These are phyloP conservation scores for Cercospora sp. DNA, from an alignment of 2,329 filamentous ascomycete genomes.

Conservation along the genomic window DNA sequence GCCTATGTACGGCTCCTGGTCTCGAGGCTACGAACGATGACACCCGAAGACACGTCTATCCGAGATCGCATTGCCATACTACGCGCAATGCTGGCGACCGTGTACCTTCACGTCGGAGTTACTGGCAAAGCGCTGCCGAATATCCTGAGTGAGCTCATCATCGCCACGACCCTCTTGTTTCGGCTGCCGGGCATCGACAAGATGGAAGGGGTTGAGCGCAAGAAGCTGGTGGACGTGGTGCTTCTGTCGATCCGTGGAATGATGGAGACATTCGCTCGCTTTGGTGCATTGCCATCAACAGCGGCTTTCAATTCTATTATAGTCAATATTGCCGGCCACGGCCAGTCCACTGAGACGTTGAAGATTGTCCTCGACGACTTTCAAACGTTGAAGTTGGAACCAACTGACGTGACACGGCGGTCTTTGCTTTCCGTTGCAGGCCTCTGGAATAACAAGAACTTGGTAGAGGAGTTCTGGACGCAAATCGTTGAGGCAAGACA, in stretches of 20 bases:
- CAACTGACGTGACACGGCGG: constrained; percentile 38
- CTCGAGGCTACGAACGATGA: constrained; percentile 33
- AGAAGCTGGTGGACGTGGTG: constrained; percentile 29
- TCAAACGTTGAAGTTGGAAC: constrained; percentile 31
- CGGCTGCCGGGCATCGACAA: constrained; percentile 26
- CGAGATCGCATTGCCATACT: constrained; percentile 28
- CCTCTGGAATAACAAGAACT: constrained; percentile 32
- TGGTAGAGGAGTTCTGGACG: constrained; percentile 36
- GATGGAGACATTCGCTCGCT: constrained; percentile 35
- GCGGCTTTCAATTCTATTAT: constrained; percentile 44
- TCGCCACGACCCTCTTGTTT: constrained; percentile 35
- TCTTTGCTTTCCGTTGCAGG: constrained; percentile 40
- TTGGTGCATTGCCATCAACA: constrained; percentile 32
- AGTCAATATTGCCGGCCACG: constrained; percentile 37
- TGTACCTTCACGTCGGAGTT: constrained; percentile 46
- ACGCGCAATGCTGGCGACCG: constrained; percentile 44
- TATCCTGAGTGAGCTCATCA: constrained; percentile 44
- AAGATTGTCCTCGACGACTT: constrained; percentile 35
- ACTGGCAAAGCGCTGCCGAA: constrained; percentile 41
- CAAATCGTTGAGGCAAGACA: constrained; percentile 30
- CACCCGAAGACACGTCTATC: constrained; percentile 20
- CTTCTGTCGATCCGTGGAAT: constrained; percentile 32
- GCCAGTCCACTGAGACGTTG: constrained; percentile 34
- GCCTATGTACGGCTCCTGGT: constrained; percentile 40
- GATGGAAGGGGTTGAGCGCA: constrained; percentile 24